Evolutionary conservation across 257 asterid genomes (phyloP).

Genomic region (Plectranthus barbatus): DNA sequence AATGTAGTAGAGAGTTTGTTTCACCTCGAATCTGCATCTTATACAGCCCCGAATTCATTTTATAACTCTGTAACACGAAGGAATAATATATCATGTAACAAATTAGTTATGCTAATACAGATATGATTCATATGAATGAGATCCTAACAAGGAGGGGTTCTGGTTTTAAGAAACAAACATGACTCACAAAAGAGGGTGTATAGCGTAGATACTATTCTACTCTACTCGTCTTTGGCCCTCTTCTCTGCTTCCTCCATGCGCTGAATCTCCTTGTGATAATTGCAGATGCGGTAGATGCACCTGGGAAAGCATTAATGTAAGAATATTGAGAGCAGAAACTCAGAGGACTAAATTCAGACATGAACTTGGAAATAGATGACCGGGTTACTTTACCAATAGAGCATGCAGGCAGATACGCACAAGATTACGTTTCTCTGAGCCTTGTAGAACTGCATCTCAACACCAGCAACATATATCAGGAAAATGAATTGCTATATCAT

Average conservation of each 20-base stretch:
- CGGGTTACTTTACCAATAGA: slow-evolving; percentile 63
- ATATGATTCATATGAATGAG: no score
- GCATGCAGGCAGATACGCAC: slow-evolving; percentile 65
- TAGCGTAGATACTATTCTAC: no score
- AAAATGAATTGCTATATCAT: not conserved
- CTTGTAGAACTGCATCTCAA: slow-evolving; percentile 59
- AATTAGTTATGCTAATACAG: no score
- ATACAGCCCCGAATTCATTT: no score
- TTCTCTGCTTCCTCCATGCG: slow-evolving; percentile 75
- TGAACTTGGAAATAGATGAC: not conserved
- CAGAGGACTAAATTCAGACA: not conserved
- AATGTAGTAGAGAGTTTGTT: no score
- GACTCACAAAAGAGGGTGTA: not conserved
- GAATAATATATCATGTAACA: no score
- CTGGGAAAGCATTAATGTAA: slow-evolving; percentile 25
- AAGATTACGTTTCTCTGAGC: slow-evolving; percentile 84
- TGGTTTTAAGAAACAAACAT: not conserved
- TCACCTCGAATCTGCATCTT: no score
- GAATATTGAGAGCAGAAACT: not conserved
- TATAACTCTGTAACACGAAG: no score
- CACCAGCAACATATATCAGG: no score
- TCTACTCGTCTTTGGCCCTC: slow-evolving; percentile 75
- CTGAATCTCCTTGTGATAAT: slow-evolving; percentile 57
- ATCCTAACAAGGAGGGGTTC: no score
- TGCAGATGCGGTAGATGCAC: slow-evolving; percentile 85